phyloP scores from a whole-genome alignment of 768 basidiomycete species.

The Sporobolomyces phaffii region DNA sequence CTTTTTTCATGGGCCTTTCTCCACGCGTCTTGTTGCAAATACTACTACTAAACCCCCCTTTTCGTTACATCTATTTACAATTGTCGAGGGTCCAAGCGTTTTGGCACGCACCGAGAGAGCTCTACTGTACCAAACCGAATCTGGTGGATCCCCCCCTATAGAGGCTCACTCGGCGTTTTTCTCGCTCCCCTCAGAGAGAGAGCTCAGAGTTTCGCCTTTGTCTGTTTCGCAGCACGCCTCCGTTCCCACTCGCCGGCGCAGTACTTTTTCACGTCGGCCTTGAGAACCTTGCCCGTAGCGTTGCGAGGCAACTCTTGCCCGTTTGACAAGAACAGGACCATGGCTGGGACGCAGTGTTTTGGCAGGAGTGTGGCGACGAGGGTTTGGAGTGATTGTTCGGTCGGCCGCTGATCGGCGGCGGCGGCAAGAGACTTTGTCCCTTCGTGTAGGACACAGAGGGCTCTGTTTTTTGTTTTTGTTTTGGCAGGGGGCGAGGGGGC shows the following conservation, averaged over 20 bases:
- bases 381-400: conserved; percentile 16
- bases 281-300: conserved; percentile 41
- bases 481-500: background rate
- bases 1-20: no score
- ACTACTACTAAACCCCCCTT: background rate
- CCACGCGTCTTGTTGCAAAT: conserved; percentile 6
- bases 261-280: conserved; percentile 22
- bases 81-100: no score
- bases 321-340: conserved; percentile 23
- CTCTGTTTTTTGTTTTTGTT: background rate
- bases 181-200: no score
- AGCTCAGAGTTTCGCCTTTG: conserved; percentile 5
- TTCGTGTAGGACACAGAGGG: conserved; percentile 36
- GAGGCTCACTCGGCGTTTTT: no score
- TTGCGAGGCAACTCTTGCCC: conserved; percentile 31
- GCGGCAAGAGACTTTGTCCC: no score
- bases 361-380: conserved; percentile 26
- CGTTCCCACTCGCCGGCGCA: conserved; percentile 15
- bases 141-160: no score
- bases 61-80: background rate
- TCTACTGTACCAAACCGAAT: no score
- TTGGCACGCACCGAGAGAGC: no score
- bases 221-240: conserved; percentile 4
- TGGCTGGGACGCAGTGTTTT: conserved; percentile 32
- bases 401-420: background rate